Evolutionary conservation across 495 filamentous ascomycete species (phyloP).

Genomic region (Tuber brumale): DNA sequence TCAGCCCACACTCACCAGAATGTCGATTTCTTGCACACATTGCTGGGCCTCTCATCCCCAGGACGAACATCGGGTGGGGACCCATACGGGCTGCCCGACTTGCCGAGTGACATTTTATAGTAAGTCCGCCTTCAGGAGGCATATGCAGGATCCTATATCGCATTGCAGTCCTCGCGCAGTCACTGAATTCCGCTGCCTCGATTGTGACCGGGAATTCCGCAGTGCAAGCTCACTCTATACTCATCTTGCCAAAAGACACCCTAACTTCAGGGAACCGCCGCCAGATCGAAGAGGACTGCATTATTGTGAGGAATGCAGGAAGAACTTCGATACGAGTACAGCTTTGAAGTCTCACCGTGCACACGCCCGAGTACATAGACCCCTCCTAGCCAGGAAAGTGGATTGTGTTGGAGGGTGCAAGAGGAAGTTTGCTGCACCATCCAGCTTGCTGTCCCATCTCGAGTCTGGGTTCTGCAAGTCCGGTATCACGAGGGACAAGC

Average conservation of each 20-base stretch:
- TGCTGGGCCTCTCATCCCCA: neutral
- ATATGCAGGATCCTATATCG: neutral
- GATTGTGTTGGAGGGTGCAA: slow-evolving; percentile 20
- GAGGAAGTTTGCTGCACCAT: slow-evolving; percentile 14
- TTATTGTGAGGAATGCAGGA: slow-evolving; percentile 15
- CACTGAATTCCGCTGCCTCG: slow-evolving; percentile 19
- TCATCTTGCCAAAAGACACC: slow-evolving; percentile 11
- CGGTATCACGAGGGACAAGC: slow-evolving; percentile 21
- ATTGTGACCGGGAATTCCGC: slow-evolving; percentile 19
- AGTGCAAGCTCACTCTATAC: neutral
- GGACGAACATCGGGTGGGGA: neutral
- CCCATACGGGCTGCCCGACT: neutral
- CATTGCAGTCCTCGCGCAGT: neutral
- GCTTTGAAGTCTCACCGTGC: slow-evolving; percentile 4
- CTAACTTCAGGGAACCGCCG: slow-evolving; percentile 11
- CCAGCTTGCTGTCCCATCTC: slow-evolving; percentile 24
- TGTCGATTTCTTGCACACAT: neutral
- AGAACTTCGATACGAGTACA: slow-evolving; percentile 3
- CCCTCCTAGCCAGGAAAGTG: slow-evolving; percentile 8
- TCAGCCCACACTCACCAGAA: neutral
- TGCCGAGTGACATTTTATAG: neutral
- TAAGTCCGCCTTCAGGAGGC: neutral
- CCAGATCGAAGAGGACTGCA: neutral
- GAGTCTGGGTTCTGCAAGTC: slow-evolving; percentile 27
- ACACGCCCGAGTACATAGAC: slow-evolving; percentile 11